These are phyloP conservation scores for Pythium utonaiense DNA, from an alignment of 352 stramenopile genomes.

Conservation along the genomic window DNA sequence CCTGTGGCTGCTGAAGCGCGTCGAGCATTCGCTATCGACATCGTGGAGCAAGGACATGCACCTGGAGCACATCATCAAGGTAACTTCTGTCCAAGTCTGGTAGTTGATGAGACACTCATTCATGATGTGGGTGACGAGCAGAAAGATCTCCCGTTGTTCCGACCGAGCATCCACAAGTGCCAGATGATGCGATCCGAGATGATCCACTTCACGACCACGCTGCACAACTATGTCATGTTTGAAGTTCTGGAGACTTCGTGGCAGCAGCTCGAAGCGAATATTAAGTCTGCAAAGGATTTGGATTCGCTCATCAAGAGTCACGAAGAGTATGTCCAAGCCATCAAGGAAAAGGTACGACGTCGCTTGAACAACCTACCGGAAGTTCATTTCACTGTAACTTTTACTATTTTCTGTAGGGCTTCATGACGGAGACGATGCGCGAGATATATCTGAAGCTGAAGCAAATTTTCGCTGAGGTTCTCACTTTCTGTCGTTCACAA, in stretches of 20 bases:
- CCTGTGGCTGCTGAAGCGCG: conserved; percentile 88
- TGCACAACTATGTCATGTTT: conserved; percentile 99
- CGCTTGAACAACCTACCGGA: background rate
- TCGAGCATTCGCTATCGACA: conserved; percentile 90
- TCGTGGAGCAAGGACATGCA: conserved; percentile 98
- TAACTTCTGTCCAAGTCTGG: conserved; percentile 15
- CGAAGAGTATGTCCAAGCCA: conserved; percentile 91
- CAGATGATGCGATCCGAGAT: conserved; percentile 96
- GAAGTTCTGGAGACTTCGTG: conserved; percentile 95
- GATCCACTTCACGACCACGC: conserved; percentile 97
- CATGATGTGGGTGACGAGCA: background rate
- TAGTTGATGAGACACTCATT: background rate
- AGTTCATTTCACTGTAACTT: background rate
- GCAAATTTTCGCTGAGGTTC: conserved; percentile 77
- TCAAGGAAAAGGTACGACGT: conserved; percentile 77
- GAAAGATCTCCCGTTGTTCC: conserved; percentile 24
- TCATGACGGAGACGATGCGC: conserved; percentile 77
- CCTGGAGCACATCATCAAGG: conserved; percentile 91
- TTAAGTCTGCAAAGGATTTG: conserved; percentile 90
- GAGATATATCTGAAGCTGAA: conserved; percentile 76
- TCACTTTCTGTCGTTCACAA: conserved; percentile 80
- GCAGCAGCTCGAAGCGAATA: conserved; percentile 88
- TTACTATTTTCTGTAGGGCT: conserved; percentile 40
- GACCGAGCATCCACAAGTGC: conserved; percentile 88
- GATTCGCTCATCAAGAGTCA: conserved; percentile 96